These are phyloP conservation scores for Xanthoconium stramineum DNA, from an alignment of 768 basidiomycete species.

Conservation along the genomic window DNA sequence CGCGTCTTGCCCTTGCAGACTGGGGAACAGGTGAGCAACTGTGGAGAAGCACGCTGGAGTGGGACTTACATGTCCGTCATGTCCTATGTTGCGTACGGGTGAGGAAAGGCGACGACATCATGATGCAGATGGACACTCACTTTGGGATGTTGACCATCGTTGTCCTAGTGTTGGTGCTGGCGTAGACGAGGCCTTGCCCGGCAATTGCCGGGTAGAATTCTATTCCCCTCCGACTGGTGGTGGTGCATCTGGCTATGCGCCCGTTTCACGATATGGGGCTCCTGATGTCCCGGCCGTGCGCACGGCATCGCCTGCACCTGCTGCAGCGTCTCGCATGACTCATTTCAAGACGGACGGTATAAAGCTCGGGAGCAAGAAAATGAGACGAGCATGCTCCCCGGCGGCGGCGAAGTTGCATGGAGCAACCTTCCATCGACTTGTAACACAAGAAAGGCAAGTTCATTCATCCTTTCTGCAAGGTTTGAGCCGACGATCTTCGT, in stretches of 20 bases:
- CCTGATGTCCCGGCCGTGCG: conserved; percentile 47
- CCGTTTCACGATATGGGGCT: conserved; percentile 69
- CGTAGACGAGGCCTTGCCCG: conserved; percentile 10
- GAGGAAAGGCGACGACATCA: conserved; percentile 14
- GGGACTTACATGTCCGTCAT: conserved; percentile 87
- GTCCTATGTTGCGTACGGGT: conserved; percentile 50
- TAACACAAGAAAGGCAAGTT: conserved; percentile 70
- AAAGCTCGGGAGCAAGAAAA: conserved; percentile 94
- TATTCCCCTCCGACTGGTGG: conserved; percentile 44
- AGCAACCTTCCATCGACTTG: conserved; percentile 72
- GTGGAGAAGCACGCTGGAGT: background rate
- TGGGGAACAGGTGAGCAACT: conserved; percentile 28
- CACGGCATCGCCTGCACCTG: conserved; percentile 41
- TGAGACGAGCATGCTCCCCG: too few species aligned
- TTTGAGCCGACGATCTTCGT: background rate
- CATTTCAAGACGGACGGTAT: conserved; percentile 94
- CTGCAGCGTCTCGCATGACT: conserved; percentile 54
- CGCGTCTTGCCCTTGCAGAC: conserved; percentile 96
- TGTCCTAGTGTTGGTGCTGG: conserved; percentile 29
- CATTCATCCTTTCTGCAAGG: background rate
- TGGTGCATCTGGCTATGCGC: conserved; percentile 65
- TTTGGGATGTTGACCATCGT: conserved; percentile 95
- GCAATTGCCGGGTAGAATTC: conserved; percentile 30
- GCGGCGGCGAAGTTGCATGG: conserved; percentile 70
- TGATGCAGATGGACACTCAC: conserved; percentile 46